Evolutionary conservation across 2,329 filamentous ascomycete species (phyloP).

Genomic region (Exophiala calicioides): DNA sequence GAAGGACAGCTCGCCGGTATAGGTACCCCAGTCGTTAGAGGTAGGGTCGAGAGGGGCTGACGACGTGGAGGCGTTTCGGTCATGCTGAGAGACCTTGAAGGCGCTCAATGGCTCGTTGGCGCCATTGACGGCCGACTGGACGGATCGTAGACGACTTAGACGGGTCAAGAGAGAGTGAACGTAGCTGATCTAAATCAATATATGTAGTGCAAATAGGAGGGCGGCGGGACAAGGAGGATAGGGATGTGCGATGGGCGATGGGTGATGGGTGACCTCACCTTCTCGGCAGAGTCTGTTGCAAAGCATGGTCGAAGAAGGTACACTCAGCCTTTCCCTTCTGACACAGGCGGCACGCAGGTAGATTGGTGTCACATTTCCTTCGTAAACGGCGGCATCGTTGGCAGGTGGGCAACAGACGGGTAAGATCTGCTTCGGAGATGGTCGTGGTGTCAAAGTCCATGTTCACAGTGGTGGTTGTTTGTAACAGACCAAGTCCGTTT

Average conservation of each 20-base stretch:
- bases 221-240: no score
- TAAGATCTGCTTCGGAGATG: slow-evolving; percentile 33
- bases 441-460: slow-evolving; percentile 28
- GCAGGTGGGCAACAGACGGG: slow-evolving; percentile 32
- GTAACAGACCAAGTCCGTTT: slow-evolving; percentile 26
- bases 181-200: slow-evolving; percentile 23
- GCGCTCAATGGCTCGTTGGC: slow-evolving; percentile 10
- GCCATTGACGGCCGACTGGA: slow-evolving; percentile 28
- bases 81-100: slow-evolving; percentile 17
- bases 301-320: slow-evolving; percentile 34
- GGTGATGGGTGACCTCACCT: slow-evolving; percentile 27
- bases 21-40: slow-evolving; percentile 27
- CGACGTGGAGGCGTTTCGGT: slow-evolving; percentile 15
- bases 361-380: slow-evolving; percentile 34
- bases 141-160: slow-evolving; percentile 28
- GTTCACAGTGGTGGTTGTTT: slow-evolving; percentile 20
- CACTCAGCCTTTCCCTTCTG: slow-evolving; percentile 35
- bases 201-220: neutral
- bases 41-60: slow-evolving; percentile 19
- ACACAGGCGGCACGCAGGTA: slow-evolving; percentile 34
- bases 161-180: slow-evolving; percentile 33
- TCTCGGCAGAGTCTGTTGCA: slow-evolving; percentile 33
- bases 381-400: slow-evolving; percentile 33
- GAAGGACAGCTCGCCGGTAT: slow-evolving; percentile 30
- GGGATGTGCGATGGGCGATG: no score